Conservation (phyloP, 176 grass and related monocot species). For the Oropetium thomaeum region DNA sequence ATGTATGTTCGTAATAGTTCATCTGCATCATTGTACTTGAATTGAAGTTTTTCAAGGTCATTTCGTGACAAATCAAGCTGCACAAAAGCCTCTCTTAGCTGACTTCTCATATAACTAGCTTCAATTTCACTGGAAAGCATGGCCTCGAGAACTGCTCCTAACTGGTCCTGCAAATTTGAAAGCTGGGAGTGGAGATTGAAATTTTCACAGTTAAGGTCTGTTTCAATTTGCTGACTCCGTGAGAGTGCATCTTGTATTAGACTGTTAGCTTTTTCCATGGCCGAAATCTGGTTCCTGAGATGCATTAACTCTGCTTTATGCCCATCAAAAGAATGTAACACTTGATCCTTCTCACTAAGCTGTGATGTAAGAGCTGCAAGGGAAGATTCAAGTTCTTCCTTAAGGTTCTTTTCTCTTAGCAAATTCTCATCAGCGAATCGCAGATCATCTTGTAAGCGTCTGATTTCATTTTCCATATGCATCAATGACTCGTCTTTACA, state of each 20-base stretch:
- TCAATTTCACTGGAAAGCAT: constrained; percentile 67
- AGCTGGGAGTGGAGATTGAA: constrained; percentile 36
- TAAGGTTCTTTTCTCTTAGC: constrained; percentile 53
- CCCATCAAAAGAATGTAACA: constrained; percentile 65
- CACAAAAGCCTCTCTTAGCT: constrained; percentile 36
- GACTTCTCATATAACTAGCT: constrained; percentile 67
- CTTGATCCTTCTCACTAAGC: constrained; percentile 65
- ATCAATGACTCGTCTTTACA: constrained; percentile 49
- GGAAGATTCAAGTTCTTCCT: constrained; percentile 63
- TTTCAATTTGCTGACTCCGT: constrained; percentile 62
- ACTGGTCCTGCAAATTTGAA: constrained; percentile 52
- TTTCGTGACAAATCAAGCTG: constrained; percentile 52
- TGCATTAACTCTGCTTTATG: constrained; percentile 55
- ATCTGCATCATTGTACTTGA: constrained; percentile 39
- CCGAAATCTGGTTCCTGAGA: constrained; percentile 50
- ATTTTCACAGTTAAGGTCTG: constrained; percentile 45
- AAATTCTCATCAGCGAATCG: constrained; percentile 35
- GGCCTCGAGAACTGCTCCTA: constrained; percentile 48
- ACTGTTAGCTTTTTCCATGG: constrained; percentile 61
- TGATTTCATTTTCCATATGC: constrained; percentile 78
- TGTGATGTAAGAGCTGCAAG: constrained; percentile 59
- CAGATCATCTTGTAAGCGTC: constrained; percentile 48
- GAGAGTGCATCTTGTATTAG: constrained; percentile 62
- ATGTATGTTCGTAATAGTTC: constrained; percentile 33
- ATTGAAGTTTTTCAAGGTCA: constrained; percentile 51